Base-by-base conservation (phyloP, 2,329 filamentous ascomycete species). In the Pseudofabraea citricarpa region DNA sequence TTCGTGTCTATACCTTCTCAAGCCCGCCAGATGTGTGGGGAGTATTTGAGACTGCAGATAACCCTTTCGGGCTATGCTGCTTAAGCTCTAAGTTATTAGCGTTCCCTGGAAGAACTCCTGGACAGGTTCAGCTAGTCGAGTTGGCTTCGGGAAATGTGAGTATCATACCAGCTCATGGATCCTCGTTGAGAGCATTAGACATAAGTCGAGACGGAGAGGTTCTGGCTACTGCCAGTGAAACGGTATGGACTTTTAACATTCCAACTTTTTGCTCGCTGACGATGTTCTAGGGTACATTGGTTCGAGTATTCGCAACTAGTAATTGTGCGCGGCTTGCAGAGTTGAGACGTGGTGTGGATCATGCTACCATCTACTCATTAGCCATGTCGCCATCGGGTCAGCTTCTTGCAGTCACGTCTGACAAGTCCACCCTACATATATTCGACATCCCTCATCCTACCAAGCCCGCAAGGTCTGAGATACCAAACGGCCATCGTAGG, bases 401-500 rank as follows among this genome's bases (percentile, higher is more conserved):
- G 33, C 77, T 90, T 59, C 75, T 97, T 9, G 93, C 93, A 20
- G 91, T 90, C 49, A 97, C 91, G 1, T 96, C 90, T 1, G 93
- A 98, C 71, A 98, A 97, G 67, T 90, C 88, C 5, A 98, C 90
- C 1, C 73, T 98, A 9, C 93, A 98, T 65, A 77, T 98, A 27
- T 98, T 96, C 60, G 90, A 97, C 58, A 74, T 96, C 1, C 84
- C 85, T 4, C 75, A 77, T 46, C 68, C 72, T 7, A 71, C 69
- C 40, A 69, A 67, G 49, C 62, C 45, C 47, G 43, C 44, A 40
- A 55, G 42, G 39, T 62, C 65, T 41, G 65, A 66, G 26, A 57
- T 60, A 36, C 36, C 60, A 24, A 46, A 55, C 26, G 52, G 54
- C 4, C 59, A 59, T 45, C 60, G 61, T 47, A 64, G 64, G 40